Percentiles rank a stretch among this genome's conserved stretches.
Evolutionary conservation across 2,329 filamentous ascomycete genomes (phyloP).

Genomic region (Fusarium sp.): DNA sequence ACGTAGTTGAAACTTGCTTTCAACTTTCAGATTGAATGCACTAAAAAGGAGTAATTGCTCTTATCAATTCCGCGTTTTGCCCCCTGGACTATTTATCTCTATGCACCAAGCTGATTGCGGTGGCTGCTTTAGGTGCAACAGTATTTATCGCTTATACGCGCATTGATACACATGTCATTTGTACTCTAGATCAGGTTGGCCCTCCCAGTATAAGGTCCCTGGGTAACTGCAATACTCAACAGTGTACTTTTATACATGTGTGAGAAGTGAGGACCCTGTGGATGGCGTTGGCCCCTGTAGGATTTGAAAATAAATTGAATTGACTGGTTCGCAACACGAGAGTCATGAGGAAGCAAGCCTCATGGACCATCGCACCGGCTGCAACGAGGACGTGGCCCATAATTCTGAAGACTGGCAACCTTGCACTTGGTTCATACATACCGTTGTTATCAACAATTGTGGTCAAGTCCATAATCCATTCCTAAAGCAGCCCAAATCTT

Average conservation of each 20-base stretch:
- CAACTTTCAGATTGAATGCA: not conserved
- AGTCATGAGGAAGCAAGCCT: not conserved
- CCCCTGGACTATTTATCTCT: not conserved
- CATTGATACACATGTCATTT: not conserved
- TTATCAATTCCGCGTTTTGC: not conserved
- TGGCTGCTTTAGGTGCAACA: not conserved
- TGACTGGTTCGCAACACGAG: too few relatives aligned
- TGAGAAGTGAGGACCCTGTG: not conserved
- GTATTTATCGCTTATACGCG: too few relatives aligned
- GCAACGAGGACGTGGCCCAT: not conserved
- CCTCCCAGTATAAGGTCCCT: not conserved
- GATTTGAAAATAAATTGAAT: not conserved
- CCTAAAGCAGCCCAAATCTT: not conserved
- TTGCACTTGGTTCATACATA: not conserved
- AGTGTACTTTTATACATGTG: not conserved
- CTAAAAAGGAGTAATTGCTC: accelerated
- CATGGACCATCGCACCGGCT: not conserved
- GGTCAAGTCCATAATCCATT: not conserved
- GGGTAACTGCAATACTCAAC: not conserved
- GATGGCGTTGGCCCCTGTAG: not conserved
- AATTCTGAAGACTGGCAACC: not conserved
- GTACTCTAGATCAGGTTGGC: not conserved
- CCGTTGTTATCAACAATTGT: not conserved
- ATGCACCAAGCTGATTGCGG: not conserved
- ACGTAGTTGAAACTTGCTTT: not conserved